Base-by-base conservation (phyloP, 331 rosid species). In the Rosa hybrid region DNA sequence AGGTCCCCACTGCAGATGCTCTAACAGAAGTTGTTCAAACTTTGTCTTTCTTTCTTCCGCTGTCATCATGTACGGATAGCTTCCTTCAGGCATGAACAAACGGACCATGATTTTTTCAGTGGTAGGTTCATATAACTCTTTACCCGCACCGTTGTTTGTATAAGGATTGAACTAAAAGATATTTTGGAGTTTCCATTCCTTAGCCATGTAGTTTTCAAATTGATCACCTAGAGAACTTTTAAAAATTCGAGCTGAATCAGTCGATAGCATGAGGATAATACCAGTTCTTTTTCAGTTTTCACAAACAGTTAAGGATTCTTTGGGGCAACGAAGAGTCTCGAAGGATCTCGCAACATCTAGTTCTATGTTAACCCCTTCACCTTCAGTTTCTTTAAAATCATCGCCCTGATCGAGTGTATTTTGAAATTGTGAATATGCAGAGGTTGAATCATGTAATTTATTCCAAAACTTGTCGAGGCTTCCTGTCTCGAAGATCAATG, bases 151-250 rank as follows among this genome's bases (percentile, higher is more conserved):
- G 21, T 25, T 2, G 14, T 46, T 12, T 4, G 10, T 20, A 2
- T 6, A 42, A 38, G 83, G 83, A 45, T 39, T 49, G 42, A 64
- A 84, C 46, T 77, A 38, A 6, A 82, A 84, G 34, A 72, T 18
- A 39, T 7, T 6, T 48, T 68, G 84, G 51, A 86, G 72, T 21
- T 77, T 57, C 54, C 68, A 75, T 59, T 84, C 84, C 78, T 72
- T 79, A 83, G 79, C n/a, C 76, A 81, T 23, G 70, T 76, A 84
- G 6, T n/a, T 53, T 8, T 42, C 38, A 68, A 87, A 79, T 65
- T 82, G 78, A 44, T 84, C 78, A 2, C 87, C 84, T n/a, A 81
- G 18, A 72, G 81, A 87, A n/a, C 56, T 56, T 62, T 39, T 81
- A 49, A 84, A 11, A 71, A 81, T 25, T 81, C 74, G 14, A 78